Base-by-base conservation (phyloP, 208 protist genomes). In the Trypanosoma lewisi region DNA sequence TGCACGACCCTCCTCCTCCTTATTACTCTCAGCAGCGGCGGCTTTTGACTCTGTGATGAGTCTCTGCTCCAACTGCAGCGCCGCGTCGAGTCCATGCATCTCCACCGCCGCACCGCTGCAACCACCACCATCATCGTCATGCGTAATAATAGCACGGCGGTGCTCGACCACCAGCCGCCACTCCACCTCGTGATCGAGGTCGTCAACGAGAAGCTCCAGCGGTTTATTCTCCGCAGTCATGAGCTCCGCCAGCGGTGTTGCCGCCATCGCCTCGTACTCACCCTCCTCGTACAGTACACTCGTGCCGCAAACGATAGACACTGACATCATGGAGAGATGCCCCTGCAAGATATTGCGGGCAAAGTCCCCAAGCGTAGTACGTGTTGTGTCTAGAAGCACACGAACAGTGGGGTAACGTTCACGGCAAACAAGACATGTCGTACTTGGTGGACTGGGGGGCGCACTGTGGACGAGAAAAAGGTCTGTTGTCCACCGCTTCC, bases 261-360 rank as follows among this genome's bases (percentile, higher is more conserved):
- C 62, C 0, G 62, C 73, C 28, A 95, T 62, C 4, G 31, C 70
- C 36, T 95, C 85, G 60, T 87, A 93, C 59, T 89, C 85, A 30
- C 84, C 88, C 23, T 76, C 75, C 41, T 96, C 89, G 62, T 89
- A 96, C 7, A 96, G 8, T 31, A 92, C 50, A n/a, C 52, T 75
- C 1, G 68, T 23, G 9, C 68, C 77, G 37, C 63, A 48, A 21
- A 64, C 78, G 41, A 96, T 62, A 21, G 76, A 87, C 8, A 82
- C 75, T 0, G 55, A 63, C 45, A 77, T 75, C 52, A 91, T 63
- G 0, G 36, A 53, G 3, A 88, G 49, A 4, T 44, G 61, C 0
- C 61, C 56, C 23, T 60, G 61, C 25, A 95, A 49, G 0, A 93
- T 59, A 2, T 17, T 14, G 12, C 54, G 45, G 2, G 85, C 78